These are phyloP conservation scores for Colletotrichum plurivorum DNA, from an alignment of 2,329 filamentous ascomycete genomes.

Conservation along the genomic window DNA sequence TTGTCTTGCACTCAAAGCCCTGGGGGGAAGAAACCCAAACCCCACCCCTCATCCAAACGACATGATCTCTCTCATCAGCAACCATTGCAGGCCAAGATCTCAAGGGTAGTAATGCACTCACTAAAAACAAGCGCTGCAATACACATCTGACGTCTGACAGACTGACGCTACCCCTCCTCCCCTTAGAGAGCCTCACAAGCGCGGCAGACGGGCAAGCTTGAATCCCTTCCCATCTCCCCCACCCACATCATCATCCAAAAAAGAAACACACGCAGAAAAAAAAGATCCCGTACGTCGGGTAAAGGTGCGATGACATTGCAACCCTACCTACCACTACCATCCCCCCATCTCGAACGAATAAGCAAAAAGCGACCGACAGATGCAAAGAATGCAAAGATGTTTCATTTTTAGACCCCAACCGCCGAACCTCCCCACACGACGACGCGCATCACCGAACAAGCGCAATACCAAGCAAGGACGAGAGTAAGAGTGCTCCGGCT, in stretches of 20 bases:
- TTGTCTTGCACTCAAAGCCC: too few relatives aligned
- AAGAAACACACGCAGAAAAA: conserved; percentile 3
- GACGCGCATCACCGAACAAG: too few relatives aligned
- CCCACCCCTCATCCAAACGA: too few relatives aligned
- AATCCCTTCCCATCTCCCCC: not conserved
- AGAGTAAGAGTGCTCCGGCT: not conserved
- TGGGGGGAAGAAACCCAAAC: too few relatives aligned
- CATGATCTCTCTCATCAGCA: too few relatives aligned
- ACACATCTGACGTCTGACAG: conserved; percentile 14
- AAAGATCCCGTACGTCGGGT: conserved; percentile 19
- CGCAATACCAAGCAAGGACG: not conserved
- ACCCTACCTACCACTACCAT: not conserved
- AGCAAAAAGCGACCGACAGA: not conserved
- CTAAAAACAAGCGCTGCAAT: not conserved
- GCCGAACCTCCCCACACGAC: not conserved
- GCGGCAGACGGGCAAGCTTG: conserved; percentile 10
- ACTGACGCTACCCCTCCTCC: not conserved
- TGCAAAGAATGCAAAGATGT: too few relatives aligned
- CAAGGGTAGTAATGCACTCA: not conserved
- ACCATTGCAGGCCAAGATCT: too few relatives aligned
- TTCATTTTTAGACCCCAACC: conserved; percentile 38
- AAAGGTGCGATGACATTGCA: not conserved
- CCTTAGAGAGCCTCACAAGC: conserved; percentile 1
- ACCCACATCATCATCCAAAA: conserved; percentile 4
- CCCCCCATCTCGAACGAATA: not conserved